These are phyloP conservation scores for Albifimbria verrucaria DNA, from an alignment of 2,329 filamentous ascomycete species.

Conservation along the genomic window DNA sequence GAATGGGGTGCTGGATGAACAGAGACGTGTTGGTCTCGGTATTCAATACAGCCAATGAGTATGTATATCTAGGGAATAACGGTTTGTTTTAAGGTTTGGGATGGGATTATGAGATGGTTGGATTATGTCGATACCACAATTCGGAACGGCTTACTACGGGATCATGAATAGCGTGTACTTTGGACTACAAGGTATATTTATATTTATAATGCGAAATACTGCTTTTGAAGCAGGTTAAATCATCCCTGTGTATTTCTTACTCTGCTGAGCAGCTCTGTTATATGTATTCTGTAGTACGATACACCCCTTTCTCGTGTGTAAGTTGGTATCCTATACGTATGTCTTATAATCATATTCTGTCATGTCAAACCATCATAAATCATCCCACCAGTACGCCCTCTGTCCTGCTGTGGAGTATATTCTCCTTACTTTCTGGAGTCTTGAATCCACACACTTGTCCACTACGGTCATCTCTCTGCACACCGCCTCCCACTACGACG, in stretches of 20 bases:
- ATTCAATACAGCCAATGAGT: conserved; percentile 42
- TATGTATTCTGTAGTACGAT: too few relatives aligned
- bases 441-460: conserved; percentile 34
- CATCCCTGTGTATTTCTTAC: too few relatives aligned
- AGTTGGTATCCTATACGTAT: neutral
- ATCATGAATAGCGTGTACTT: too few relatives aligned
- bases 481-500: conserved; percentile 40
- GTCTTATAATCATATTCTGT: neutral
- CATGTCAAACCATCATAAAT: neutral
- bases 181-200: too few relatives aligned
- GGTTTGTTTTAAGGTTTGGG: neutral
- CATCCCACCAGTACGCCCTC: neutral
- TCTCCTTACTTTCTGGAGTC: neutral
- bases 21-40: conserved; percentile 44
- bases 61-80: neutral
- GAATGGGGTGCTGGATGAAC: conserved; percentile 33
- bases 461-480: conserved; percentile 31
- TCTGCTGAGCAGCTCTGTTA: too few relatives aligned
- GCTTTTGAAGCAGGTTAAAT: too few relatives aligned
- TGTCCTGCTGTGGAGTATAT: neutral
- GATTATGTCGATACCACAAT: neutral
- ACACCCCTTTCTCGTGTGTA: too few relatives aligned
- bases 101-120: too few relatives aligned
- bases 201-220: too few relatives aligned
- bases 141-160: too few relatives aligned